phyloP scores from a whole-genome alignment of 2,329 filamentous ascomycete genomes.

The Pseudogymnoascus sp. region DNA sequence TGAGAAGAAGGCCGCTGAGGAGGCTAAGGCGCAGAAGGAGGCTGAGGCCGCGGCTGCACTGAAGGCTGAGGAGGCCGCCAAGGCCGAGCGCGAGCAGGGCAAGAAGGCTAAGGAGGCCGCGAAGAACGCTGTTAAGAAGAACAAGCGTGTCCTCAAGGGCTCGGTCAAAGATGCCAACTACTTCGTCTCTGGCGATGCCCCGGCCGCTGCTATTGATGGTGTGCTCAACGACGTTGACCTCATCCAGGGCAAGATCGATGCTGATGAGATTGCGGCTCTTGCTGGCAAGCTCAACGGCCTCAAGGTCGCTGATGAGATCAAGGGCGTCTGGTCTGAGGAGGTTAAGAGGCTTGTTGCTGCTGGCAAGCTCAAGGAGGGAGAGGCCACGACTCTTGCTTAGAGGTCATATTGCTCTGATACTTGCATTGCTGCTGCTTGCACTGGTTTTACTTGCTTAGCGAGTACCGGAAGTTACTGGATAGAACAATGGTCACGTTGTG shows the following conservation, averaged over 20 bases:
- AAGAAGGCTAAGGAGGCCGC: constrained; percentile 99
- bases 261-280: constrained; percentile 79
- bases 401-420: background rate
- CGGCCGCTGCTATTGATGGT: constrained; percentile 69
- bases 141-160: constrained; percentile 92
- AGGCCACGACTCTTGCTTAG: constrained; percentile 55
- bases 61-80: constrained; percentile 79
- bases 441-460: background rate
- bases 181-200: constrained; percentile 66
- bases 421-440: background rate
- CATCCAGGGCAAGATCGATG: constrained; percentile 78
- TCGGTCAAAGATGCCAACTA: constrained; percentile 98
- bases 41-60: constrained; percentile 72
- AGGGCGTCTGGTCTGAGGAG: constrained; percentile 71
- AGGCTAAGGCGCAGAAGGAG: constrained; percentile 73
- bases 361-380: constrained; percentile 79
- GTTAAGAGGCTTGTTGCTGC: constrained; percentile 67
- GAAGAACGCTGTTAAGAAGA: constrained; percentile 99
- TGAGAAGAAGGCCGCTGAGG: constrained; percentile 77
- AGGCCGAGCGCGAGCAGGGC: constrained; percentile 68
- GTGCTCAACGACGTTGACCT: constrained; percentile 81
- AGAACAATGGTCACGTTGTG: constrained; percentile 17
- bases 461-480: constrained; percentile 11
- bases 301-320: constrained; percentile 77
- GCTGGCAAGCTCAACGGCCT: constrained; percentile 71